A percentile compares a stretch with the other conserved stretches of the same genome.
Conservation (phyloP, 2,329 filamentous ascomycete genomes). For the Teratosphaeria viscida region DNA sequence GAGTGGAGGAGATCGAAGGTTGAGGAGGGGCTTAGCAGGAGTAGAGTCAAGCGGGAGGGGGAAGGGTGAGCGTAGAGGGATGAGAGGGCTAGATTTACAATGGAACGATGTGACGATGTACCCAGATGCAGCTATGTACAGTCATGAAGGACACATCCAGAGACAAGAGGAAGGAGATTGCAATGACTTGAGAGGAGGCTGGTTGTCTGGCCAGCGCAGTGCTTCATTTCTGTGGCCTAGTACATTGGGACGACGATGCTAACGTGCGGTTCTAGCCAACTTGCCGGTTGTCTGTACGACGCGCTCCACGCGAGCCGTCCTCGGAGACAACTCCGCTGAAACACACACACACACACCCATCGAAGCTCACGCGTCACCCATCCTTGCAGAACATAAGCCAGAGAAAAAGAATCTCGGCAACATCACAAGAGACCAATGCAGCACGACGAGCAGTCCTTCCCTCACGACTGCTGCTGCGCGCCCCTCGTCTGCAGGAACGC, state of each 20-base stretch:
- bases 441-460: neutral
- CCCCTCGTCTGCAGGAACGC: conserved; percentile 4
- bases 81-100: neutral
- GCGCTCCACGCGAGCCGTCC: neutral
- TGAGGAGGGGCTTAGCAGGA: conserved; percentile 39
- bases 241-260: too few relatives aligned
- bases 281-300: too few relatives aligned
- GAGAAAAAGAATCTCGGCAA: too few relatives aligned
- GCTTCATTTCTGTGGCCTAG: too few relatives aligned
- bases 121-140: too few relatives aligned
- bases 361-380: neutral
- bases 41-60: conserved; percentile 11
- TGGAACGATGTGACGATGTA: too few relatives aligned
- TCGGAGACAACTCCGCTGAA: neutral
- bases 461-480: neutral
- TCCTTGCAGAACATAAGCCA: neutral
- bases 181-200: too few relatives aligned
- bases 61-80: neutral
- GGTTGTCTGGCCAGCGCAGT: too few relatives aligned
- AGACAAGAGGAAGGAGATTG: too few relatives aligned
- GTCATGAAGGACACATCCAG: too few relatives aligned
- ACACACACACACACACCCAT: neutral
- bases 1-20: conserved; percentile 66
- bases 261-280: too few relatives aligned
- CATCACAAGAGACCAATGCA: too few relatives aligned